Percentiles rank a stretch among this genome's conserved stretches.
These are phyloP conservation scores for Lactarius tabidus DNA, from an alignment of 768 basidiomycete genomes.

Conservation along the genomic window DNA sequence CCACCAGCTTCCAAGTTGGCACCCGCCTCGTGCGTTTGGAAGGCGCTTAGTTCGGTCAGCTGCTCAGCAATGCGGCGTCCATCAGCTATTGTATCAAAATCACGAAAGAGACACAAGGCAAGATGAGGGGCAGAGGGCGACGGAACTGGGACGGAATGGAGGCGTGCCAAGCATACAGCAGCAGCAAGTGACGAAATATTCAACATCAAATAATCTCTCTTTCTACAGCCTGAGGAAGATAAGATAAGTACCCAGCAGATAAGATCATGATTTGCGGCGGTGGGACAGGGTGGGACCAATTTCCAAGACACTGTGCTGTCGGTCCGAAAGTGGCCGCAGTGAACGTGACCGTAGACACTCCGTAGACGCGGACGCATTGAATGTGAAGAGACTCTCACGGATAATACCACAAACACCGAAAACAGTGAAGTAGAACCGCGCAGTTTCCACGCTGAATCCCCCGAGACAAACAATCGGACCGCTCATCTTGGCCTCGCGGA, in stretches of 20 bases:
- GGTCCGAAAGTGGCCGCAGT: neutral
- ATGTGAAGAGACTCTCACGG: neutral
- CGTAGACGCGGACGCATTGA: neutral
- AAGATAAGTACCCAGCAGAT: neutral
- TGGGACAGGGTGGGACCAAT: neutral
- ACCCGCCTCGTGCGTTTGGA: neutral
- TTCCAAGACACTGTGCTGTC: neutral
- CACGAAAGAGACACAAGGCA: neutral
- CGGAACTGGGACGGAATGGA: neutral
- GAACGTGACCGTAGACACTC: neutral
- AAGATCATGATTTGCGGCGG: neutral
- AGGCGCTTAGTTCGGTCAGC: neutral
- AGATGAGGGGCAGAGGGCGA: neutral
- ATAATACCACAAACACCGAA: neutral
- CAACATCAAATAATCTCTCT: too few species aligned
- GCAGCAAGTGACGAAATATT: neutral
- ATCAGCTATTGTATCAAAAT: neutral
- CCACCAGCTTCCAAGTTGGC: neutral
- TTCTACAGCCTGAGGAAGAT: neutral
- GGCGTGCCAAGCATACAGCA: neutral
- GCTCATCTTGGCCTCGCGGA: slow-evolving; percentile 6
- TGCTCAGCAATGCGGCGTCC: neutral
- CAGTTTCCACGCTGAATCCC: neutral
- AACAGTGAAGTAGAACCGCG: neutral
- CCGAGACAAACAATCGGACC: neutral